Percentiles rank a stretch among this genome's conserved stretches.
These are phyloP conservation scores for Primulina eburnea DNA, from an alignment of 257 asterid species.

Conservation along the genomic window DNA sequence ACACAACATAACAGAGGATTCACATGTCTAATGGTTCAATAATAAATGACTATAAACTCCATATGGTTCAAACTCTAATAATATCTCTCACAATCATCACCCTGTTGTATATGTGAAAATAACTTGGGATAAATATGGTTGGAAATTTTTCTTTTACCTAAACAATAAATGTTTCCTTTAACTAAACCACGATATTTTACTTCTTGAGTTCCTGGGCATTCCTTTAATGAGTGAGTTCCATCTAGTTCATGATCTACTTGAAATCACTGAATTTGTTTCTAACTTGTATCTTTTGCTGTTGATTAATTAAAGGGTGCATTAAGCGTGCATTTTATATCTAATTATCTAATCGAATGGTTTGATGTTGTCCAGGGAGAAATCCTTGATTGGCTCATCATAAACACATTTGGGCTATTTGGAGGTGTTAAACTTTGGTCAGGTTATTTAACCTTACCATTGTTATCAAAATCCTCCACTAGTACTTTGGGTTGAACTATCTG, in stretches of 20 bases:
- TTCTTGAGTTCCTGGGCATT: neutral
- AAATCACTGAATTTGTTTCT: neutral
- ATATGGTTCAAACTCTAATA: neutral
- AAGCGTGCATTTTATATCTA: neutral
- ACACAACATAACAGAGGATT: neutral
- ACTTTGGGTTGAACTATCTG: neutral
- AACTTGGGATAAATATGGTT: neutral
- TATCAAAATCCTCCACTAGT: neutral
- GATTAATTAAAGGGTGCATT: neutral
- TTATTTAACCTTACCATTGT: neutral
- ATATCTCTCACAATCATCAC: neutral
- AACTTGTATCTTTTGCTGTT: neutral
- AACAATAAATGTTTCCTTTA: too few relatives aligned
- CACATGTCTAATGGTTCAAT: neutral
- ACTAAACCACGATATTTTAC: neutral
- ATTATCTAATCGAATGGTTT: neutral
- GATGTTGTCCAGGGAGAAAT: neutral
- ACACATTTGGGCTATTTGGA: neutral
- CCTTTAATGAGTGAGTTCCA: neutral
- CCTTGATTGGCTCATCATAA: neutral
- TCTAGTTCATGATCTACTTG: neutral
- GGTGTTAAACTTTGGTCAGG: neutral
- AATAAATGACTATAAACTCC: neutral
- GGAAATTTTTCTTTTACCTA: neutral
- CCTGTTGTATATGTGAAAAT: neutral